Conservation (phyloP, 1,139 yeast species). For the Kurtzmaniella quercitrusa region DNA sequence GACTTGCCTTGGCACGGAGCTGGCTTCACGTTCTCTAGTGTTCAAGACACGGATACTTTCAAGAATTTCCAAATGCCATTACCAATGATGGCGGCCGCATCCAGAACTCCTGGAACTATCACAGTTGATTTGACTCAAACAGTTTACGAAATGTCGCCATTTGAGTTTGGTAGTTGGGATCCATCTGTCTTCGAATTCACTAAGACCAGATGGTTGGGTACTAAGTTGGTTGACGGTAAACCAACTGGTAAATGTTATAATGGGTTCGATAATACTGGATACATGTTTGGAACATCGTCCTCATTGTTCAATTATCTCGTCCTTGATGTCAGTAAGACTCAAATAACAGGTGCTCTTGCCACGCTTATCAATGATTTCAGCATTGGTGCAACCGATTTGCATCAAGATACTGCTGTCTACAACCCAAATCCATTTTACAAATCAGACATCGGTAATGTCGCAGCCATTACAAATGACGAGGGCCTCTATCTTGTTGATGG, state of each 20-base stretch:
- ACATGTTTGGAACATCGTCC: constrained; percentile 77
- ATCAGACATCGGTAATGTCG: constrained; percentile 35
- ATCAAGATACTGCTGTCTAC: constrained; percentile 41
- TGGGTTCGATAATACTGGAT: constrained; percentile 85
- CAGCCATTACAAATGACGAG: constrained; percentile 25
- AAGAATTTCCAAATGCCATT: constrained; percentile 66
- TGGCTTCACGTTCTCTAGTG: constrained; percentile 61
- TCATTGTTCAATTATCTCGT: constrained; percentile 75
- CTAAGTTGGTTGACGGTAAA: constrained; percentile 54
- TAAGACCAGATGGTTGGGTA: constrained; percentile 69
- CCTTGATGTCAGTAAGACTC: constrained; percentile 25
- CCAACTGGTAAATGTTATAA: constrained; percentile 49
- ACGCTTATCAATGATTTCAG: not conserved
- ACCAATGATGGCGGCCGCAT: constrained; percentile 76
- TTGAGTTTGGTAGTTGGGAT: constrained; percentile 81
- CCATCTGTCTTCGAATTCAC: constrained; percentile 66
- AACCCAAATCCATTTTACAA: constrained; percentile 51
- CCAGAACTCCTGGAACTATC: constrained; percentile 79
- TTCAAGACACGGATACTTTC: constrained; percentile 52
- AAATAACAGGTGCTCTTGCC: constrained; percentile 20
- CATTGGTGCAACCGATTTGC: not conserved
- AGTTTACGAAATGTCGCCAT: constrained; percentile 52
- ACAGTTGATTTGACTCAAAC: constrained; percentile 36
- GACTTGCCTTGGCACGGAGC: constrained; percentile 53
- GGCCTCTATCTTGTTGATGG: constrained; percentile 41